These are phyloP conservation scores for Penicillium sp. DNA, from an alignment of 2,329 filamentous ascomycete genomes.

Conservation along the genomic window DNA sequence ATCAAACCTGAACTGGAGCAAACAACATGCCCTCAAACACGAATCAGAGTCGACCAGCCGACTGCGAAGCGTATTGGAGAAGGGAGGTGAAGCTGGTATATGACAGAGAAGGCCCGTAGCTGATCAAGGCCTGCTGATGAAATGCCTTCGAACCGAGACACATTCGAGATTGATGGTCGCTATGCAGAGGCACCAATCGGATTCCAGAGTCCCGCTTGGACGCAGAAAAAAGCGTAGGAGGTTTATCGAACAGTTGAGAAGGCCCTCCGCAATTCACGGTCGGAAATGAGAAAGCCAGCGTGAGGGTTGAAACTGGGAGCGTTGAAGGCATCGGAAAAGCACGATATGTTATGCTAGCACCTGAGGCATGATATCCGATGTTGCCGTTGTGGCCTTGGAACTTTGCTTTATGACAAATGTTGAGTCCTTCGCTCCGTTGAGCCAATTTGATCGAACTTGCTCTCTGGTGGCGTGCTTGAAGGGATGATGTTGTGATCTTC, in stretches of 20 bases:
- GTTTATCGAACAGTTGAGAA: conserved; percentile 31
- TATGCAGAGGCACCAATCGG: conserved; percentile 25
- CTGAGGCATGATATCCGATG: conserved; percentile 36
- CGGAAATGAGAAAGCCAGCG: conserved; percentile 25
- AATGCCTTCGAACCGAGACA: conserved; percentile 20
- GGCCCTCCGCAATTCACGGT: conserved; percentile 27
- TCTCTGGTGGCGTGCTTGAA: too few relatives aligned
- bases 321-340: conserved; percentile 27
- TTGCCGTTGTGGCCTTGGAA: conserved; percentile 27
- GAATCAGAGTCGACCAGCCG: conserved; percentile 25
- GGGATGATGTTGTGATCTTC: too few relatives aligned
- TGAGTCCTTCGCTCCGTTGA: conserved; percentile 27
- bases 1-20: conserved; percentile 3
- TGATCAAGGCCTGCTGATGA: conserved; percentile 23
- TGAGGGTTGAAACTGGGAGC: too few relatives aligned
- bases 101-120: neutral
- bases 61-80: conserved; percentile 28
- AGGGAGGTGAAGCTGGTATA: conserved; percentile 13
- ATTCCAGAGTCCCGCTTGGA: conserved; percentile 26
- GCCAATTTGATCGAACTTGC: too few relatives aligned
- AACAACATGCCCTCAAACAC: conserved; percentile 32
- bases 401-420: conserved; percentile 26
- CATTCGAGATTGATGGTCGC: conserved; percentile 21
- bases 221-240: conserved; percentile 27
- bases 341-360: conserved; percentile 33